Evolutionary conservation across 345 rosid genomes (phyloP).

Genomic region (Pugionium cornutum): DNA sequence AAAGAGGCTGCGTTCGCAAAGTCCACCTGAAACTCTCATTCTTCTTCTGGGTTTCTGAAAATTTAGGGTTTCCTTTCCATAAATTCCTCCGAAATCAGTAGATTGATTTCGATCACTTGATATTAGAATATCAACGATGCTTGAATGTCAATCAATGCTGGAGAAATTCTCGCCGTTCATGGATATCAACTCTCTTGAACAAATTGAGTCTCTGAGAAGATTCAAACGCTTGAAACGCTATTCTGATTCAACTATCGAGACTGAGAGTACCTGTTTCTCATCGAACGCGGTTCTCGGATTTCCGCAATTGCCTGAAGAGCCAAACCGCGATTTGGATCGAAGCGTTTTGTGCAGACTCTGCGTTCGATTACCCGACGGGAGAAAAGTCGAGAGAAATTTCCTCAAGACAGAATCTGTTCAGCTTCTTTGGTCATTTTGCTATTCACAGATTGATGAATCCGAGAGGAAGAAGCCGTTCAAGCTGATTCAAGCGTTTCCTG

Average conservation of each 20-base stretch:
- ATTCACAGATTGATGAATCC: slow-evolving; percentile 49
- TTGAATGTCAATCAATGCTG: slow-evolving; percentile 9
- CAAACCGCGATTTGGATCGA: slow-evolving; percentile 61
- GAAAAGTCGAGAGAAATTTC: slow-evolving; percentile 69
- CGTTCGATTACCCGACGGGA: slow-evolving; percentile 89
- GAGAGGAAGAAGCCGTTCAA: slow-evolving; percentile 58
- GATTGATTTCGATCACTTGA: background rate
- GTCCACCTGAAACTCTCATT: no score
- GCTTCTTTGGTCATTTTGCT: slow-evolving; percentile 89
- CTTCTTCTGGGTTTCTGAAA: background rate
- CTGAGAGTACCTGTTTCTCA: background rate
- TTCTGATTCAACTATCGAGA: background rate
- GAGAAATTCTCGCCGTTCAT: slow-evolving; percentile 31
- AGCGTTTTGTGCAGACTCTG: slow-evolving; percentile 75
- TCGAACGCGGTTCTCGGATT: slow-evolving; percentile 48
- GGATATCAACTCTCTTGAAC: background rate
- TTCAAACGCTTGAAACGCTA: slow-evolving; percentile 29
- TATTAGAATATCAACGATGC: background rate
- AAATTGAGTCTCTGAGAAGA: no score
- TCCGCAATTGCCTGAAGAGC: slow-evolving; percentile 78
- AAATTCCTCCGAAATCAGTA: background rate
- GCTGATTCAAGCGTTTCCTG: slow-evolving; percentile 75
- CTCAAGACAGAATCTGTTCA: slow-evolving; percentile 66
- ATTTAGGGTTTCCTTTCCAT: background rate
- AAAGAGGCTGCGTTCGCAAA: no score